Conservation (phyloP, 1,284 basidiomycete species). For the Leccinum griseonigrum region DNA sequence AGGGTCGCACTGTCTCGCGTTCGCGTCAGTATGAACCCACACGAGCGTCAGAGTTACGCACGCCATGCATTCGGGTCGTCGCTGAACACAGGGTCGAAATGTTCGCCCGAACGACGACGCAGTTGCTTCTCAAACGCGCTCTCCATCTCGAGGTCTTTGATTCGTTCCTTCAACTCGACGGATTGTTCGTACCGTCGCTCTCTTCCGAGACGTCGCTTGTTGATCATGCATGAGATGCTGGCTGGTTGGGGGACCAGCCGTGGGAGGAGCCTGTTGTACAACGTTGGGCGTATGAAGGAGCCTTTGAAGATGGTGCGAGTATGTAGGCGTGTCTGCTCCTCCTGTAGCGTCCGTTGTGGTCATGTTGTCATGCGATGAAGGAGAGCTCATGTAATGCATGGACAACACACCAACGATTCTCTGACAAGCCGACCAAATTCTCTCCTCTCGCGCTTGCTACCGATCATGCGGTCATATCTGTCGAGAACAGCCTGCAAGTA, state of each 20-base stretch:
- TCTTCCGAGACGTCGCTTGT: conserved; percentile 50
- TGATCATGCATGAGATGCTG: conserved; percentile 67
- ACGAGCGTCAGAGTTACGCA: conserved; percentile 14
- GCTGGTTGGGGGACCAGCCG: conserved; percentile 75
- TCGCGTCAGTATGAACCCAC: conserved; percentile 6
- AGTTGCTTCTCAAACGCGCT: conserved; percentile 50
- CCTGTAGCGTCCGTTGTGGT: conserved; percentile 20
- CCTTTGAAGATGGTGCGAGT: conserved; percentile 68
- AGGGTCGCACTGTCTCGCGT: conserved; percentile 21
- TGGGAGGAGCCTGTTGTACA: conserved; percentile 68
- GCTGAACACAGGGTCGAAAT: conserved; percentile 19
- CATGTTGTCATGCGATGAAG: background rate
- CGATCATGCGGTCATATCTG: conserved; percentile 57
- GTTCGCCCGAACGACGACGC: conserved; percentile 14
- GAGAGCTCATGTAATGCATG: background rate
- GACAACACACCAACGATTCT: conserved; percentile 47
- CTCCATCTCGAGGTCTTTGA: conserved; percentile 53
- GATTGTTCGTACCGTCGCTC: conserved; percentile 42
- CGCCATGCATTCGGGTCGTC: conserved; percentile 25
- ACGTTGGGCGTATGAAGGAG: conserved; percentile 56
- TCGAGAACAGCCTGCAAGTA: conserved; percentile 44
- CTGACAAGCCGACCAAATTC: conserved; percentile 44
- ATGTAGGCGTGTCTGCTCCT: conserved; percentile 49
- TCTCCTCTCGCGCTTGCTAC: conserved; percentile 47
- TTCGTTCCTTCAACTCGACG: conserved; percentile 34